Evolutionary conservation across 306 rosid species (phyloP).

Genomic region (Canavalia ensiformis): DNA sequence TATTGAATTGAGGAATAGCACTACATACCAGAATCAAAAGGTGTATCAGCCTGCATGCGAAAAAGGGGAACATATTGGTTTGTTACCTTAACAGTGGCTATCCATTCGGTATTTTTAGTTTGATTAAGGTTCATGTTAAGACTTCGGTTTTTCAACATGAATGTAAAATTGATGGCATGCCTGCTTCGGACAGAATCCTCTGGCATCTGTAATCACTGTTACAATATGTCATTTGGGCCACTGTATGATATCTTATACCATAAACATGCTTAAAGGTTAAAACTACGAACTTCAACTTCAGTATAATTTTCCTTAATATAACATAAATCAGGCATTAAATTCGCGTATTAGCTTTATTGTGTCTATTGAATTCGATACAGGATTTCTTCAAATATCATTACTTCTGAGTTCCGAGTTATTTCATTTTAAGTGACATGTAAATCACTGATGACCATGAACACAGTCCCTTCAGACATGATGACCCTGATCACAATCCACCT

Average conservation of each 20-base stretch:
- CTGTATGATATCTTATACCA: background rate
- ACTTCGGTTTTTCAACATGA: too few relatives aligned
- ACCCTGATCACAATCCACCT: background rate
- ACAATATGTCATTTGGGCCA: background rate
- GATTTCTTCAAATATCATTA: background rate
- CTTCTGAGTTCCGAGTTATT: background rate
- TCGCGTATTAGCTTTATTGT: background rate
- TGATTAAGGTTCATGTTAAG: too few relatives aligned
- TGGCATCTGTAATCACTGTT: too few relatives aligned
- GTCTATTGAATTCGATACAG: background rate
- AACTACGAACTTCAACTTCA: background rate
- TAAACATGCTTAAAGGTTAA: background rate
- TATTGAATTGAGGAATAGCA: background rate
- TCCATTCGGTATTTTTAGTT: too few relatives aligned
- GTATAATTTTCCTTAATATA: background rate
- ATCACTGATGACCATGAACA: conserved; percentile 27
- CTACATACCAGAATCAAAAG: background rate
- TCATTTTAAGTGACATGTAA: background rate
- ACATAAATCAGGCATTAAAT: background rate
- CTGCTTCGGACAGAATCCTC: too few relatives aligned
- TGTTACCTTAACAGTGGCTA: too few relatives aligned
- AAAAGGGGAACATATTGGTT: too few relatives aligned
- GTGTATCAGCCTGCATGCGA: too few relatives aligned
- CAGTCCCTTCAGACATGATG: conserved; percentile 52
- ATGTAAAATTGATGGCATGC: too few relatives aligned